These are phyloP conservation scores for Lactifluus hygrophoroides DNA, from an alignment of 768 basidiomycete species.

Conservation along the genomic window DNA sequence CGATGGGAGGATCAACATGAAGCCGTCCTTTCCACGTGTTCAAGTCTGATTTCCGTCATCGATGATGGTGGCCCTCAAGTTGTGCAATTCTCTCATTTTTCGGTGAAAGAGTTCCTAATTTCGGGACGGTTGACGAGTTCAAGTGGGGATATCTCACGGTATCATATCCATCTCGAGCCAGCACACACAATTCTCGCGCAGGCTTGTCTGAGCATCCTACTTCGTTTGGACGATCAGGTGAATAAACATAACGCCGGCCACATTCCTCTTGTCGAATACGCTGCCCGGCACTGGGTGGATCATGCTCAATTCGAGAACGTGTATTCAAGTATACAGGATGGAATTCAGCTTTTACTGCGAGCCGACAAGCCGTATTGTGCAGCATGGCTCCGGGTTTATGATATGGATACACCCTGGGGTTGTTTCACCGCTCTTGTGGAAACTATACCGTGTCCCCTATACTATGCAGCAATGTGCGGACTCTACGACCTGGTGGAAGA, in stretches of 20 bases:
- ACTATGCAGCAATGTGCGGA: conserved; percentile 1
- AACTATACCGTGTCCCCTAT: too few species aligned
- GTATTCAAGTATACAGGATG: neutral
- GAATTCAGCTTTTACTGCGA: neutral
- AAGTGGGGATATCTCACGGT: neutral
- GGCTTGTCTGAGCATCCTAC: neutral
- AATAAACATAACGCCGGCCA: neutral
- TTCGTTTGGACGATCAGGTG: neutral
- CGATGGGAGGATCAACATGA: neutral
- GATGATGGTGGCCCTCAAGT: neutral
- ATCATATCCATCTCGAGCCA: neutral
- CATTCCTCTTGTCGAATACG: neutral
- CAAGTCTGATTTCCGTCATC: neutral
- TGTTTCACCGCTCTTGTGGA: too few species aligned
- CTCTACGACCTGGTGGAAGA: neutral
- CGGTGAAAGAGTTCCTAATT: conserved; percentile 3
- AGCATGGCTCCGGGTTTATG: neutral
- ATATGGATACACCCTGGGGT: neutral
- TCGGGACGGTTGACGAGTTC: neutral
- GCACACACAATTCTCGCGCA: neutral
- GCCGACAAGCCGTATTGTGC: conserved; percentile 1
- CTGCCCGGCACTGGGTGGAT: neutral
- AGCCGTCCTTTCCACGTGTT: conserved; percentile 1
- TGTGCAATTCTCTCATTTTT: conserved; percentile 8
- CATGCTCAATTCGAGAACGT: neutral